These are phyloP conservation scores for Neurospora terricola DNA, from an alignment of 495 filamentous ascomycete genomes.

Conservation along the genomic window DNA sequence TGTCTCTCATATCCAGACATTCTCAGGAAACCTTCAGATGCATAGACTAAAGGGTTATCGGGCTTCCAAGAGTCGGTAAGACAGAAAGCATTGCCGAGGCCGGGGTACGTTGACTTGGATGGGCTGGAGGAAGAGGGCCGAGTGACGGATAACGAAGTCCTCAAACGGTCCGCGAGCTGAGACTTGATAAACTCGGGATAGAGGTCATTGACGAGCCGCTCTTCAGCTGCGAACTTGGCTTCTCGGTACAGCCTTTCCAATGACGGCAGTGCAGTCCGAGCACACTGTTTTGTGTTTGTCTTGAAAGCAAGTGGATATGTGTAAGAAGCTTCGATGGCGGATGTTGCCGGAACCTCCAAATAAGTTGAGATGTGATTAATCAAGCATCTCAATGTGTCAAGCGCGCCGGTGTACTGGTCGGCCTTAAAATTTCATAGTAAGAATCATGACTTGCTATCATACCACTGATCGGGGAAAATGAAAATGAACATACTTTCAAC, in stretches of 20 bases:
- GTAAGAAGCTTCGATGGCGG: constrained; percentile 29
- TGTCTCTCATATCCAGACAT: constrained; percentile 37
- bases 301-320: constrained; percentile 24
- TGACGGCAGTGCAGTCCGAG: constrained; percentile 27
- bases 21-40: constrained; percentile 41
- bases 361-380: constrained; percentile 36
- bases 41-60: constrained; percentile 42
- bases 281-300: constrained; percentile 31
- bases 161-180: constrained; percentile 21
- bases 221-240: constrained; percentile 32
- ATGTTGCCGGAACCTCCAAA: constrained; percentile 30
- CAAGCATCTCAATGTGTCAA: constrained; percentile 28
- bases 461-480: not conserved
- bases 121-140: constrained; percentile 1
- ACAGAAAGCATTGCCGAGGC: constrained; percentile 28
- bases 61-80: constrained; percentile 18
- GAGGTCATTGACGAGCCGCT: constrained; percentile 30
- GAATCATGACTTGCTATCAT: not conserved
- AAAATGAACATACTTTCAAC: constrained; percentile 25
- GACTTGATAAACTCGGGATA: constrained; percentile 41
- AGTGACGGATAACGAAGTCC: constrained; percentile 12
- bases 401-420: constrained; percentile 22
- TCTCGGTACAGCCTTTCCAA: constrained; percentile 37
- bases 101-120: constrained; percentile 18
- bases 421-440: constrained; percentile 9